These are phyloP conservation scores for Candida krabiensis DNA, from an alignment of 805 yeast species.

Conservation along the genomic window DNA sequence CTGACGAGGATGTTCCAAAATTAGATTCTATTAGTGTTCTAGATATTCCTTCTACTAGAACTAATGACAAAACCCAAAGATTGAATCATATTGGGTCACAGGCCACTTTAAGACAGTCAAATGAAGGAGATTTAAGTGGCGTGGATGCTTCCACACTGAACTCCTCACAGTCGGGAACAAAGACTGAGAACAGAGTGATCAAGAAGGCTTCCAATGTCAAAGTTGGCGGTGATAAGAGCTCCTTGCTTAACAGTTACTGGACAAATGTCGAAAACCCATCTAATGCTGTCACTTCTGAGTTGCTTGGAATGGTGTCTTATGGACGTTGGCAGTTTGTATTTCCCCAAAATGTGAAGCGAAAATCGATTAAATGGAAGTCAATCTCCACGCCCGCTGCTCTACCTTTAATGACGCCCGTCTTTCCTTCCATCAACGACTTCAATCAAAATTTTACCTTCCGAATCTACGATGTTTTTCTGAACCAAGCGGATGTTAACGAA, in stretches of 20 bases:
- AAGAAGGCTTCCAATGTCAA: conserved; percentile 7
- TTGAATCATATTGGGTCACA: background rate
- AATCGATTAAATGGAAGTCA: conserved; percentile 87
- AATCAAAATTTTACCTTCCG: conserved; percentile 74
- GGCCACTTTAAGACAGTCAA: background rate
- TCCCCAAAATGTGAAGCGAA: conserved; percentile 66
- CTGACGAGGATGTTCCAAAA: conserved; percentile 20
- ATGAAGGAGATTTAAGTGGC: background rate
- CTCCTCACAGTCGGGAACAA: background rate
- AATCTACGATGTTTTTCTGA: conserved; percentile 75
- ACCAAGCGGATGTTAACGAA: conserved; percentile 52
- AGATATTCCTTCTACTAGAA: background rate
- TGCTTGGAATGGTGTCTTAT: conserved; percentile 56
- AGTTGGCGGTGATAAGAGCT: conserved; percentile 11
- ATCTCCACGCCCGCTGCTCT: conserved; percentile 90
- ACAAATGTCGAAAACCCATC: conserved; percentile 77
- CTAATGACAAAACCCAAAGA: background rate
- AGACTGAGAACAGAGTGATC: conserved; percentile 1
- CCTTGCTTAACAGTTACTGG: conserved; percentile 45
- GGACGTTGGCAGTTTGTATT: conserved; percentile 93
- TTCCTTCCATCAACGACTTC: conserved; percentile 71
- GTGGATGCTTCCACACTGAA: background rate
- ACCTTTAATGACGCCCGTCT: conserved; percentile 77
- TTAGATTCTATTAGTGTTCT: conserved; percentile 13
- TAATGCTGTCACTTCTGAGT: conserved; percentile 53